Evolutionary conservation across 169 alveolate species (phyloP).

Genomic region (Besnoitia besnoiti): DNA sequence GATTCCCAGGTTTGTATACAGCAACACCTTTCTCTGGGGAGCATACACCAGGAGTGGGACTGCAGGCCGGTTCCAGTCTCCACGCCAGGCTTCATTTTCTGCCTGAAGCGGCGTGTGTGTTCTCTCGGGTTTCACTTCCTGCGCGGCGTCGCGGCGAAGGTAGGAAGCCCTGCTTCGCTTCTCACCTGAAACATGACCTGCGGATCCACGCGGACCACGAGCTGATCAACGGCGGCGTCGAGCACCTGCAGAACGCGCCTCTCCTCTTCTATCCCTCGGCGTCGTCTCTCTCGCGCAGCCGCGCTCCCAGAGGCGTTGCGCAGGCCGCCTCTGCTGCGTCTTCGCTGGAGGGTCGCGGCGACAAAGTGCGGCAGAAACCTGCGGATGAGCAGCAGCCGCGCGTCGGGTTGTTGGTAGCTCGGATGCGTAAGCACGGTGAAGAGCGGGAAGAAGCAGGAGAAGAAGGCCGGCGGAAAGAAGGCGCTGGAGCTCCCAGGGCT

Average conservation of each 20-base stretch:
- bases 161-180: too few relatives aligned
- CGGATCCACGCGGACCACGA: background rate
- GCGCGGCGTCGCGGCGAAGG: too few relatives aligned
- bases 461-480: conserved; percentile 58
- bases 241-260: background rate
- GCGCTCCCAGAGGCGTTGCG: background rate
- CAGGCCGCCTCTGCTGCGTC: conserved; percentile 27
- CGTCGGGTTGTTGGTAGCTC: conserved; percentile 67
- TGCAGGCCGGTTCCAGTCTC: too few relatives aligned
- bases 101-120: too few relatives aligned
- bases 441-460: conserved; percentile 57
- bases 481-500: background rate
- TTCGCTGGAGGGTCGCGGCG: conserved; percentile 42
- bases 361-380: conserved; percentile 40
- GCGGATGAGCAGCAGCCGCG: conserved; percentile 57
- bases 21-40: too few relatives aligned
- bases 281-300: background rate
- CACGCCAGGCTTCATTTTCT: too few relatives aligned
- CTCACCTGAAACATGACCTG: conserved; percentile 30
- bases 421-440: conserved; percentile 67
- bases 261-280: background rate
- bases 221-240: background rate
- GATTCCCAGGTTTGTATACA: too few relatives aligned
- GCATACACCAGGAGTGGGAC: too few relatives aligned
- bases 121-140: too few relatives aligned